These are phyloP conservation scores for Colletotrichum plurivorum DNA, from an alignment of 2,329 filamentous ascomycete genomes.

Conservation along the genomic window DNA sequence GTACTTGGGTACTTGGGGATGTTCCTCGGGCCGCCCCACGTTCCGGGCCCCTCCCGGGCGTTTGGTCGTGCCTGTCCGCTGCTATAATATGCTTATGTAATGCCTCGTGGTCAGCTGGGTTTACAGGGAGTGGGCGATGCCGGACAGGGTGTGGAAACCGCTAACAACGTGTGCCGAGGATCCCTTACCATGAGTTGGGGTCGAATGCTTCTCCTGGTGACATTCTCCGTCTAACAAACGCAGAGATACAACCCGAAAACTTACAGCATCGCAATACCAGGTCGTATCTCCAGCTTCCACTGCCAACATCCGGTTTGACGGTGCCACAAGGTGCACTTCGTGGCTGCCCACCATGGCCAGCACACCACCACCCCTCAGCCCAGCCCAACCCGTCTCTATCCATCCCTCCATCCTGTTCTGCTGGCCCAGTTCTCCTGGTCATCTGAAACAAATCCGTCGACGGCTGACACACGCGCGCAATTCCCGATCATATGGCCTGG, in stretches of 20 bases:
- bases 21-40: neutral
- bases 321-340: too few relatives aligned
- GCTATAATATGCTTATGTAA: slow-evolving; percentile 28
- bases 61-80: too few relatives aligned
- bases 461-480: slow-evolving; percentile 33
- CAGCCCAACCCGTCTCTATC: neutral
- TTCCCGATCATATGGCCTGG: slow-evolving; percentile 22
- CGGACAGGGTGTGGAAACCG: slow-evolving; percentile 4
- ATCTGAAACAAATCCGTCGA: slow-evolving; percentile 39
- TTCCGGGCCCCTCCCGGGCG: slow-evolving; percentile 4
- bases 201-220: neutral
- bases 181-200: neutral
- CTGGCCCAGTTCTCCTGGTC: slow-evolving; percentile 32
- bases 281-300: too few relatives aligned
- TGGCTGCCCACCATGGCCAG: slow-evolving; percentile 6
- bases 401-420: slow-evolving; percentile 19
- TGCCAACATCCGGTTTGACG: too few relatives aligned
- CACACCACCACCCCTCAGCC: neutral
- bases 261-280: too few relatives aligned
- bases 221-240: too few relatives aligned
- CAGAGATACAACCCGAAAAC: too few relatives aligned
- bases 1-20: neutral
- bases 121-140: slow-evolving; percentile 1
- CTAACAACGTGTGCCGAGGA: slow-evolving; percentile 14
- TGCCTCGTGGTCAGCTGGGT: neutral